Evolutionary conservation across 2,329 filamentous ascomycete genomes (phyloP), one percentile per base, ranked within the genome.

Genomic region (Botryotinia globosa): DNA sequence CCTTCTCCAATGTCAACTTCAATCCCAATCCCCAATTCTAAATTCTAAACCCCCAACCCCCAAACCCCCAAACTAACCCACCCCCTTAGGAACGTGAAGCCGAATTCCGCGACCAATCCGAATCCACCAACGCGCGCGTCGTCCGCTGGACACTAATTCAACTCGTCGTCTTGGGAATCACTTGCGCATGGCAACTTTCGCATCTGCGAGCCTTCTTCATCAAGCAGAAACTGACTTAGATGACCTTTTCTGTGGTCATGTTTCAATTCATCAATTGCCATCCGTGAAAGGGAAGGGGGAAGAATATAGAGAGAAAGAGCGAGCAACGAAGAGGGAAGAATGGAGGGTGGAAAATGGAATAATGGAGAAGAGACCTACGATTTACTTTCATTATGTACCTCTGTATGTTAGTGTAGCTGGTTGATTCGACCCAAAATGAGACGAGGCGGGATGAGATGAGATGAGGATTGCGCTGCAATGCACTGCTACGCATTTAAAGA

Each of bases 171-270:
- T 86, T 99, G 71, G 93, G 91, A 72, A 87, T 91, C 72, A 97
- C 96, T 48, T 99, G 96, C 84, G 93, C 94, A 74, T 99, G 96
- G 96, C 96, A 99, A 83, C 87, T 99, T 64, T 97, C 94, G 71
- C 95, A 99, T 84, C 88, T 99, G 79, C 89, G 96, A 78, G 92
- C 93, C 64, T 99, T 99, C 88, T 99, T 99, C 86, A 99, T 99
- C 87, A 99, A 99, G 88, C 95, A 98, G 86, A 99, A 99, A 88
- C 90, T 99, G 82, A 98, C 96, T 74, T 99, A 89, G 83, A 51
- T n/a, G 1, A 16, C 25, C 9, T 56, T 18, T 42, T 63, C 61
- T 63, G 32, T 32, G 29, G 25, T 63, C 29, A 56, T 56, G n/a
- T 56, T 29, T 29, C 45, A 3, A 25, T 25, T 48, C n/a, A 7